Evolutionary conservation across 2,329 filamentous ascomycete genomes (phyloP), one percentile per base, ranked within the genome.

Genomic region (Alternaria burnsii): DNA sequence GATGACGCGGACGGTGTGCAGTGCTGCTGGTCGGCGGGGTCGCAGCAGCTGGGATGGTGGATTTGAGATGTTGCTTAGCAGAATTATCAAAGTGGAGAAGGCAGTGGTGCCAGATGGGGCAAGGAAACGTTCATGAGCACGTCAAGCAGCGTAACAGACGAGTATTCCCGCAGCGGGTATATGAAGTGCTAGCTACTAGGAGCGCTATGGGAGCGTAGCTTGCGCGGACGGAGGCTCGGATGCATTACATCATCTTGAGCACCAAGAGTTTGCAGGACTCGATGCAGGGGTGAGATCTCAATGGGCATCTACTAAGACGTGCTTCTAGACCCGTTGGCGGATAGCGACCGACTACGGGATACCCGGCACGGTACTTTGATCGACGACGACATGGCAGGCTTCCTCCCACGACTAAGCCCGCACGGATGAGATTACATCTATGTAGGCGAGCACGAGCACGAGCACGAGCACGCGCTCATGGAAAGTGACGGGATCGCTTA

Each of bases 161-260:
- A 58, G 47, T 62, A 47, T 56, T 48, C 47, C 53, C 57, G 61
- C 44, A n/a, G 57, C 46, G 30, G 43, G 47, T 44, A 48, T 55
- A 43, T 36, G 4, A 47, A 41, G 32, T 55, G 52, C 41, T 46
- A 55, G 52, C 34, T 18, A 20, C 30, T 24, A 36, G 38, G 36
- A 50, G 44, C 46, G 48, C 22, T 11, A 28, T 41, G 24, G 22
- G 7, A 50, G 30, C 46, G 46, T 46, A 42, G 48, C 40, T 57
- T 51, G 58, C 52, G 47, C 48, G 26, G 53, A 57, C 66, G 66
- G 66, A 68, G 62, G 60, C 42, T 58, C 62, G 58, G 58, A 62
- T 61, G 60, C 61, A 71, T 72, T 68, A 76, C 71, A 73, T 76
- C 72, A 75, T 67, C 48, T 52, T 50, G 18, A 56, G 46, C 58